phyloP scores from a whole-genome alignment of 2,329 filamentous ascomycete species.

The Fusarium luffae region DNA sequence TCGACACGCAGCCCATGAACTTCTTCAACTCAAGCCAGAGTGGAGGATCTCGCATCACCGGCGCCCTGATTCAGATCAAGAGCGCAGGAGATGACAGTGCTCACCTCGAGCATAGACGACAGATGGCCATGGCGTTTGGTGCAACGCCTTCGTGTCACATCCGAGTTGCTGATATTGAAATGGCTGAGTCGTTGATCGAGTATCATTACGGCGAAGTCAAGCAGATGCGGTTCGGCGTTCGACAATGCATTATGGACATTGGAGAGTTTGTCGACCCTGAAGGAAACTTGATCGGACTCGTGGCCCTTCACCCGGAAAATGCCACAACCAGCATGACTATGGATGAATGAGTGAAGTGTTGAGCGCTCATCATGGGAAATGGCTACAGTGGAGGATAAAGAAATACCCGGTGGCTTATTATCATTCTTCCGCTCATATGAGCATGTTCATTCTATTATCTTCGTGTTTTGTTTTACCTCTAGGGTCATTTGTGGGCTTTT shows the following conservation, averaged over 20 bases:
- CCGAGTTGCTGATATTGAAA: slow-evolving; percentile 41
- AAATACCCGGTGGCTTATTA: slow-evolving; percentile 36
- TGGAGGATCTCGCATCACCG: slow-evolving; percentile 26
- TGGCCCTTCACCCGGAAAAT: slow-evolving; percentile 40
- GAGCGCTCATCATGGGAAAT: slow-evolving; percentile 3
- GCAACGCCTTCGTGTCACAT: slow-evolving; percentile 38
- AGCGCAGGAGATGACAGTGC: slow-evolving; percentile 7
- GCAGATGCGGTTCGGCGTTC: slow-evolving; percentile 40
- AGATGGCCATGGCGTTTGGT: slow-evolving; percentile 27
- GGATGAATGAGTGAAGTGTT: slow-evolving; percentile 1
- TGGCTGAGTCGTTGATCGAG: slow-evolving; percentile 39
- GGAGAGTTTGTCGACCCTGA: slow-evolving; percentile 45
- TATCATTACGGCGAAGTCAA: slow-evolving; percentile 36
- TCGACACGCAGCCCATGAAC: slow-evolving; percentile 41
- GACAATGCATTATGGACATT: slow-evolving; percentile 43
- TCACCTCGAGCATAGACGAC: slow-evolving; percentile 31
- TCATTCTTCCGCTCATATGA: slow-evolving; percentile 25
- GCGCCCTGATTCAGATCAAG: slow-evolving; percentile 37
- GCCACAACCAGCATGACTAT: slow-evolving; percentile 22
- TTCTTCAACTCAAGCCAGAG: slow-evolving; percentile 38
- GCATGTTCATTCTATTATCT: slow-evolving; percentile 2
- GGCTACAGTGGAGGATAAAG: slow-evolving; percentile 35
- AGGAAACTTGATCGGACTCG: slow-evolving; percentile 42
- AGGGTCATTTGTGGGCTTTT: not conserved
- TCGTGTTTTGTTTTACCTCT: not conserved